Base-by-base conservation (phyloP, 306 rosid species). In the Trifolium pratense region DNA sequence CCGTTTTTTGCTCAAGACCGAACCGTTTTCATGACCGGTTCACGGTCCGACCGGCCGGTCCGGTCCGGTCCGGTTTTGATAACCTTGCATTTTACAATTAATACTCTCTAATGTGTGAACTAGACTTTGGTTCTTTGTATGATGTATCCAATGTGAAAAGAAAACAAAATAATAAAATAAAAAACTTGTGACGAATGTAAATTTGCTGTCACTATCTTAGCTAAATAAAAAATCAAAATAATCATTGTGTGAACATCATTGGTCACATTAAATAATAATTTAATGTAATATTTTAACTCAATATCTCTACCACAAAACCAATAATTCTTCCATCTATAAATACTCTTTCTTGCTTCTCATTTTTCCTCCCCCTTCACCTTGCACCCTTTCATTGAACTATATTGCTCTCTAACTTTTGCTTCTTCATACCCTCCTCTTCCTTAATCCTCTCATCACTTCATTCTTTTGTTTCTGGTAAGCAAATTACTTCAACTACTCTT, bases 361-460 rank as follows among this genome's bases (percentile, higher is more conserved):
- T 85, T 86, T 75, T 87, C 90, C 98, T 74, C 89, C 86, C 90
- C 25, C 89, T 74, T 70, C 74, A 11, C 62, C 82, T 51, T 70
- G 5, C 70, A 37, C 79, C 78, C 68, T 78, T 78, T 74, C 77
- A 73, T 63, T 68, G 3, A 10, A 68, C 52, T 9, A 29, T 18
- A 32, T 83, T 70, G 23, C 77, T 68, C 52, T 77, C 70, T 68
- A 67, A 40, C 18, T 83, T 71, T 68, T 77, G 43, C 37, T 16
- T 68, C 81, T 64, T 80, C 67, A 61, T 58, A 62, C 59, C 34
- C 82, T 59, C 20, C 51, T 61, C 20, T 52, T 61, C 75, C 72
- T 68, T 36, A 65, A 21, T 32, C 75, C 0, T 53, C 29, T 53
- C 59, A 51, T 13, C 14, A 9, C 59, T 46, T 73, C 37, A 9